Base-by-base conservation (phyloP, 371 early-diverging fungal species). In the Mycotypha africana region DNA sequence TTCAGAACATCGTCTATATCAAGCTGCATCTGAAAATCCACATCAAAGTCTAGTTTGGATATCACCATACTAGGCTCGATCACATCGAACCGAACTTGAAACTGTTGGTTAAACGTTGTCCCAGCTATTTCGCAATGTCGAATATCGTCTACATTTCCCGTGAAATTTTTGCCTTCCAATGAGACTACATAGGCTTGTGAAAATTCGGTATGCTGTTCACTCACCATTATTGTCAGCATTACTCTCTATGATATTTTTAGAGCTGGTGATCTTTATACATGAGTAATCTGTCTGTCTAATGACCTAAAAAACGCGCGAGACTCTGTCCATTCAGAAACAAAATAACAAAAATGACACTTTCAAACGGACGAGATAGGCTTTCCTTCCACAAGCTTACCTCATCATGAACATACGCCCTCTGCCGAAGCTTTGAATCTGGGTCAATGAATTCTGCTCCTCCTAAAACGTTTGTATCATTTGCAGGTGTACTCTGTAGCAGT, bases 101-200 rank as follows among this genome's bases (percentile, higher is more conserved):
- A 71, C 2, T 36, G 14, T 15, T 53, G 46, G 23, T 47, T 39
- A 31, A 42, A 58, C 0, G 42, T 30, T 16, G 11, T 49, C 1
- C 71, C 71, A 2, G n/a, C 19, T n/a, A 71, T 30, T 10, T 45
- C 45, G 43, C 71, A 71, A 24, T 57, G 47, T 3, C 71, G 51
- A 38, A 50, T 50, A 5, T 56, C 56, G 12, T 32, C 53, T 55
- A 26, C 39, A 12, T 30, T 20, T 9, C 12, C n/a, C 23, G 24
- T 19, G 15, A 21, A 10, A 8, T 8, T 28, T 14, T 7, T 7
- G n/a, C n/a, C n/a, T n/a, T n/a, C n/a, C n/a, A n/a, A n/a, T n/a
- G n/a, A n/a, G n/a, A n/a, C n/a, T n/a, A n/a, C n/a, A n/a, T n/a
- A n/a, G n/a, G 3, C 16, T 12, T 20, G 16, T 14, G n/a, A n/a